Evolutionary conservation across 164 flowering plant species (phyloP).

Genomic region (Brasenia schreberi): DNA sequence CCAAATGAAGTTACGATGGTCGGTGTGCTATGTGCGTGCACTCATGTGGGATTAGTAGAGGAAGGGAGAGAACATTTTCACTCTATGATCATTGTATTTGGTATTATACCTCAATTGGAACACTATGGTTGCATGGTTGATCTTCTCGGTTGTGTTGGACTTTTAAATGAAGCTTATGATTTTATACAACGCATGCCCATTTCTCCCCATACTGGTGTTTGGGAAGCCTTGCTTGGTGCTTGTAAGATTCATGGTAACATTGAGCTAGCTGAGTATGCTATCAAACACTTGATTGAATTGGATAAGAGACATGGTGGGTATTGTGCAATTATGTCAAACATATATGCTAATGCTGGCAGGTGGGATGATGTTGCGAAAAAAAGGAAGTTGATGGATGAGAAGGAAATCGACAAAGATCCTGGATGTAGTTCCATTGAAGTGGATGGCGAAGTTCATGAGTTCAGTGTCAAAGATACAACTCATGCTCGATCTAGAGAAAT

Average conservation of each 20-base stretch:
- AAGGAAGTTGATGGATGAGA: conserved; percentile 20
- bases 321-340: conserved; percentile 23
- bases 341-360: conserved; percentile 24
- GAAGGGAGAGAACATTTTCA: conserved; percentile 17
- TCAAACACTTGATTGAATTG: conserved; percentile 18
- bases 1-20: conserved; percentile 20
- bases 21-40: conserved; percentile 24
- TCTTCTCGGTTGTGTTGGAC: conserved; percentile 25
- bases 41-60: conserved; percentile 22
- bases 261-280: conserved; percentile 20
- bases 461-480: conserved; percentile 13
- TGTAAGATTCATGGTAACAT: conserved; percentile 23
- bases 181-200: conserved; percentile 19
- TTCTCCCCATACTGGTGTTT: conserved; percentile 17
- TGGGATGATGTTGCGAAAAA: conserved; percentile 20
- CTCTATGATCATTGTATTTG: conserved; percentile 12
- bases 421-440: conserved; percentile 17
- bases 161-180: conserved; percentile 20
- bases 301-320: conserved; percentile 20
- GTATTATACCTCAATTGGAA: conserved; percentile 16
- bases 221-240: conserved; percentile 27
- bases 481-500: conserved; percentile 19
- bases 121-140: conserved; percentile 16
- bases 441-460: conserved; percentile 20
- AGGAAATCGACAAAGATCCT: conserved; percentile 9